These are phyloP conservation scores for Trichoderma asperelloides DNA, from an alignment of 495 filamentous ascomycete species.

Conservation along the genomic window DNA sequence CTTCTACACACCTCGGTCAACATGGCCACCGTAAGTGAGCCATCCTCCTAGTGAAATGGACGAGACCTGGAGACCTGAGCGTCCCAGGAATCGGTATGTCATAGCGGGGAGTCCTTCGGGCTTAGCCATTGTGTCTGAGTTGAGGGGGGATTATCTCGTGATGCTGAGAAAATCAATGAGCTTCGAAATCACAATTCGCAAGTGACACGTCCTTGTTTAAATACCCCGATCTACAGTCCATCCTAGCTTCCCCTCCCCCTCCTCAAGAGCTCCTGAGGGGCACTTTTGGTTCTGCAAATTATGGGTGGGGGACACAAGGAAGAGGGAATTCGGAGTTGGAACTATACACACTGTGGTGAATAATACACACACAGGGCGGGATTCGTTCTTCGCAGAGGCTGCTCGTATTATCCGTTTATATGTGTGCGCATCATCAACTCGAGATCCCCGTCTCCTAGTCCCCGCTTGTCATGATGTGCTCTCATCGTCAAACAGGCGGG, in stretches of 20 bases:
- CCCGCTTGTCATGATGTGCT: neutral
- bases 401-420: no score
- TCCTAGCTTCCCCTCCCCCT: neutral
- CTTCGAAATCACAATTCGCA: neutral
- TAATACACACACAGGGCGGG: no score
- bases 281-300: neutral
- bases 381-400: no score
- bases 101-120: slow-evolving; percentile 48
- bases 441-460: no score
- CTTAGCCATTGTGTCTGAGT: slow-evolving; percentile 11
- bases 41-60: slow-evolving; percentile 65
- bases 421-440: no score
- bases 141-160: neutral
- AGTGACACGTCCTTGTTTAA: neutral
- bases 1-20: slow-evolving; percentile 48
- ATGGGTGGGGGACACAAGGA: neutral
- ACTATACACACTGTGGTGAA: no score
- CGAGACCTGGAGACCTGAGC: slow-evolving; percentile 67
- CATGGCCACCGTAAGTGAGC: slow-evolving; percentile 72
- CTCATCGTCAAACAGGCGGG: neutral
- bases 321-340: neutral
- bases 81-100: slow-evolving; percentile 68
- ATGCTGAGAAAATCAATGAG: neutral
- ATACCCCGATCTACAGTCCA: neutral
- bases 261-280: neutral